Percentiles rank a stretch among this genome's conserved stretches.
Conservation (phyloP, 2,329 filamentous ascomycete species). For the Juglanconis juglandina region DNA sequence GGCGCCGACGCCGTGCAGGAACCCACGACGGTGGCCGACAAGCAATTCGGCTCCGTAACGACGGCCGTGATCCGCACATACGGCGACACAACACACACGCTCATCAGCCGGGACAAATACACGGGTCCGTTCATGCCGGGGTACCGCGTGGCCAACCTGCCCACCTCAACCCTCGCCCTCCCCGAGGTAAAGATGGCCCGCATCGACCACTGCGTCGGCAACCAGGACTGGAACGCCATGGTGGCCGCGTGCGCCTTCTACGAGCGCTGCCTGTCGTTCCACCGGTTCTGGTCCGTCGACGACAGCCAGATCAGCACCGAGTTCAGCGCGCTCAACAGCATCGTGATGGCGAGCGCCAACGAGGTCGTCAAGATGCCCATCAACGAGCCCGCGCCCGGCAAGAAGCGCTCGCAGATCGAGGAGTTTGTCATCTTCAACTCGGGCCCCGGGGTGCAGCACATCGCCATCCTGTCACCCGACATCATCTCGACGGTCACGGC, state of each 20-base stretch:
- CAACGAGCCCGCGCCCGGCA: conserved; percentile 88
- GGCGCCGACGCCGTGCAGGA: conserved; percentile 61
- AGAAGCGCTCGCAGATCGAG: conserved; percentile 91
- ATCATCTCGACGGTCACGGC: conserved; percentile 76
- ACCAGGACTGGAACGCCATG: conserved; percentile 95
- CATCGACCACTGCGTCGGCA: conserved; percentile 96
- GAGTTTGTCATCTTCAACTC: conserved; percentile 89
- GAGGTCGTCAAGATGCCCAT: conserved; percentile 96
- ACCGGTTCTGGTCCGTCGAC: conserved; percentile 96
- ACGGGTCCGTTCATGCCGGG: conserved; percentile 78
- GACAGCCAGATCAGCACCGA: conserved; percentile 91
- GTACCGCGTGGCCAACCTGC: conserved; percentile 56
- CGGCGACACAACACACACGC: conserved; percentile 90
- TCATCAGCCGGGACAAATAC: conserved; percentile 72
- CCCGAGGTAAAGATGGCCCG: conserved; percentile 66
- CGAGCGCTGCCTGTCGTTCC: conserved; percentile 85
- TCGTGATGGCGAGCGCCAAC: conserved; percentile 82
- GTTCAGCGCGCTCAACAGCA: conserved; percentile 80
- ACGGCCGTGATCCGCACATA: conserved; percentile 86
- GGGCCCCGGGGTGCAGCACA: conserved; percentile 88
- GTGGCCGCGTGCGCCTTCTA: conserved; percentile 66
- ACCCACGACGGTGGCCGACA: conserved; percentile 54
- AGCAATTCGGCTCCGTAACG: conserved; percentile 62
- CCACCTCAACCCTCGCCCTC: conserved; percentile 40
- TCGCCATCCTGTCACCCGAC: conserved; percentile 77